Percentiles rank a stretch among this genome's conserved stretches.
Evolutionary conservation across 1,284 basidiomycete genomes (phyloP).

Genomic region (Austroboletus novae-zelandiae): DNA sequence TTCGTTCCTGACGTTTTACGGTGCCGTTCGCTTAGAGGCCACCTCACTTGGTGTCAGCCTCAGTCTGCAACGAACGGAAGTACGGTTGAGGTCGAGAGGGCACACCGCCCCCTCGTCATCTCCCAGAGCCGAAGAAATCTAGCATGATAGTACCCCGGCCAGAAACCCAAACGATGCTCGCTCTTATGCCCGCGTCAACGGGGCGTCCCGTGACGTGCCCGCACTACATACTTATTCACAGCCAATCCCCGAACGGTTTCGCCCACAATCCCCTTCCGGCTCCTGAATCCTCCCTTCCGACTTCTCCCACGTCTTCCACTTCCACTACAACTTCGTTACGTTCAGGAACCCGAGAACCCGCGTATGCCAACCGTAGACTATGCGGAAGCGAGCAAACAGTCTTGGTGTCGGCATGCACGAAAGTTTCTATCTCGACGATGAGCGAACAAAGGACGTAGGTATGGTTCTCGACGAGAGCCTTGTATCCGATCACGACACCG

Average conservation of each 20-base stretch:
- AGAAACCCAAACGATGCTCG: conserved; percentile 18
- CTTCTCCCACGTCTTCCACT: conserved; percentile 42
- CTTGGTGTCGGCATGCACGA: conserved; percentile 47
- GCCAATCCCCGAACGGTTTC: conserved; percentile 31
- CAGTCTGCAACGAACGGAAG: too few relatives aligned
- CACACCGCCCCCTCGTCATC: conserved; percentile 16
- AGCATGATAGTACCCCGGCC: conserved; percentile 49
- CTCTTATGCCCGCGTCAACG: conserved; percentile 22
- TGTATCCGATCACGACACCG: conserved; percentile 44
- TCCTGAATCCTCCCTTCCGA: conserved; percentile 37
- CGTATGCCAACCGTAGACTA: conserved; percentile 35
- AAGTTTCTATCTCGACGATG: conserved; percentile 68
- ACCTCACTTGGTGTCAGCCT: too few relatives aligned
- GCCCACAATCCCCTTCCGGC: conserved; percentile 32
- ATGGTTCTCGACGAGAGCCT: conserved; percentile 67
- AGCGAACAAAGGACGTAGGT: conserved; percentile 39
- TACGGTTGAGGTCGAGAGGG: too few relatives aligned
- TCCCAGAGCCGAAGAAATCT: conserved; percentile 32
- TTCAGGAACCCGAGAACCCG: conserved; percentile 25
- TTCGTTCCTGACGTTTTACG: too few relatives aligned
- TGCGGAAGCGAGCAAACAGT: conserved; percentile 59
- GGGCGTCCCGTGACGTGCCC: conserved; percentile 36
- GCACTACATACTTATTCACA: conserved; percentile 67
- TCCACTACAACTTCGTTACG: conserved; percentile 31
- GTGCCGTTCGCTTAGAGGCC: too few relatives aligned